These are phyloP conservation scores for Cytospora mali DNA, from an alignment of 2,329 filamentous ascomycete species.

Conservation along the genomic window DNA sequence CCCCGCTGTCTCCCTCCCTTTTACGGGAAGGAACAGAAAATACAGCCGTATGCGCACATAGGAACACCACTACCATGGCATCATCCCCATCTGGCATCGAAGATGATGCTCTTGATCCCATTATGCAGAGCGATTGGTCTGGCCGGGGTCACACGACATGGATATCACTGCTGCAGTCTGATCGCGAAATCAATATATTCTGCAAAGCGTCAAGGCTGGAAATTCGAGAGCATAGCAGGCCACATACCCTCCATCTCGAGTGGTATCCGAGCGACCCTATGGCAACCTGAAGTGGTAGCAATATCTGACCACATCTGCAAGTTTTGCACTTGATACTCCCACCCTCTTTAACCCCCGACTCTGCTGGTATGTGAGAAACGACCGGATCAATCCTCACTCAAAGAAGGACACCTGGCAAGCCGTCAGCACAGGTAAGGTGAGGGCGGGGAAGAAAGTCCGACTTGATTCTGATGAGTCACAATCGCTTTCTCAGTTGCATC, in stretches of 20 bases:
- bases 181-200: neutral
- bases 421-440: neutral
- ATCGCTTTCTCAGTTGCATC: slow-evolving; percentile 2
- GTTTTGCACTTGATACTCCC: too few relatives aligned
- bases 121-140: neutral
- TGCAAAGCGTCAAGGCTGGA: slow-evolving; percentile 5
- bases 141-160: neutral
- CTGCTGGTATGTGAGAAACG: too few relatives aligned
- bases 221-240: neutral
- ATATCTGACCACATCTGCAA: neutral
- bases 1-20: neutral
- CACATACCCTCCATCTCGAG: neutral
- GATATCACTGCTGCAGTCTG: neutral
- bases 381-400: neutral
- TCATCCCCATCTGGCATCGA: neutral
- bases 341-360: too few relatives aligned
- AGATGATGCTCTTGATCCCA: neutral
- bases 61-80: neutral
- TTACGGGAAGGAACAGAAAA: neutral
- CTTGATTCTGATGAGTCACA: slow-evolving; percentile 6
- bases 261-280: neutral
- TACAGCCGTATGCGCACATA: neutral
- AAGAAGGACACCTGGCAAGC: neutral
- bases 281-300: neutral
- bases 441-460: neutral